Conservation (phyloP, 2,329 filamentous ascomycete species). For the Pyricularia sp. region DNA sequence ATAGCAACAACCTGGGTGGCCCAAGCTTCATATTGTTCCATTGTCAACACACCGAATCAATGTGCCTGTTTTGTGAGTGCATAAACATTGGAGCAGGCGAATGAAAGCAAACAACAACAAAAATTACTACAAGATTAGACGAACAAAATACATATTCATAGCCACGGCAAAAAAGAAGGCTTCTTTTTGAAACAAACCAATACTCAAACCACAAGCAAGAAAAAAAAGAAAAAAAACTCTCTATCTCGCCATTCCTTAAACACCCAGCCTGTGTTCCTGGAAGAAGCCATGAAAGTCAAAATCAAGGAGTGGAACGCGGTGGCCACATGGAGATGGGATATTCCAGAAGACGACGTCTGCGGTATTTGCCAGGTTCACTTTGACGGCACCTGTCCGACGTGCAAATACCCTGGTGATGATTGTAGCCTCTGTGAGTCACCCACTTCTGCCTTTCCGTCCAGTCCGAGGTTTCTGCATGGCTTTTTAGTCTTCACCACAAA, state of each 20-base stretch:
- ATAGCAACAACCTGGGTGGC: neutral
- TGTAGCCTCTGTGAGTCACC: conserved; percentile 72
- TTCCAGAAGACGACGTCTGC: conserved; percentile 94
- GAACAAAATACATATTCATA: neutral
- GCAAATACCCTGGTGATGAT: conserved; percentile 95
- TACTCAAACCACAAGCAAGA: neutral
- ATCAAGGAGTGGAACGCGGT: conserved; percentile 91
- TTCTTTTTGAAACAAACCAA: neutral
- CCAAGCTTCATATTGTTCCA: neutral
- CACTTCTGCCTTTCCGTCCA: neutral
- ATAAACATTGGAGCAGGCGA: neutral
- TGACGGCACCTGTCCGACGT: conserved; percentile 94
- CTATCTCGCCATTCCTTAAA: neutral
- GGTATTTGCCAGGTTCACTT: conserved; percentile 98
- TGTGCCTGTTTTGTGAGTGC: neutral
- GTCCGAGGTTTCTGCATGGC: neutral
- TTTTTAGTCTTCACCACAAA: neutral
- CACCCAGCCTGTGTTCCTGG: neutral
- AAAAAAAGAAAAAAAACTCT: neutral
- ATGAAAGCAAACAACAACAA: neutral
- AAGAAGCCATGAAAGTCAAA: conserved; percentile 75
- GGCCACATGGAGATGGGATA: conserved; percentile 95
- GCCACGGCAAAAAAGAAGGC: neutral
- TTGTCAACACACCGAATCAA: neutral
- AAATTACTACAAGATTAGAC: neutral